Evolutionary conservation across 768 basidiomycete species (phyloP).

Genomic region (Leccinum uliginosum): DNA sequence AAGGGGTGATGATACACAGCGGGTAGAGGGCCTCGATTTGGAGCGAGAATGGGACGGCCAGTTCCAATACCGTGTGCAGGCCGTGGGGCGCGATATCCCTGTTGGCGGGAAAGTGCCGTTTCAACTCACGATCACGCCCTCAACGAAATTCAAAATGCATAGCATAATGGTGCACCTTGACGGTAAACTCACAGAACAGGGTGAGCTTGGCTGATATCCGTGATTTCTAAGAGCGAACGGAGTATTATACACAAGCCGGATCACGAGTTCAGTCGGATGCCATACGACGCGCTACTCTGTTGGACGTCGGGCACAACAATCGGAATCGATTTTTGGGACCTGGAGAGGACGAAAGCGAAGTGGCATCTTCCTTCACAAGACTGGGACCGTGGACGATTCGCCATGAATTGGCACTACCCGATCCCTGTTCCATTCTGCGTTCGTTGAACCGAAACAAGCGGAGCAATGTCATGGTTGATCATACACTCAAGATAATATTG

Average conservation of each 20-base stretch:
- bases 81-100: slow-evolving; percentile 72
- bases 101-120: slow-evolving; percentile 82
- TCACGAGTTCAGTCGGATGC: slow-evolving; percentile 69
- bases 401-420: slow-evolving; percentile 64
- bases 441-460: slow-evolving; percentile 61
- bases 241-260: slow-evolving; percentile 70
- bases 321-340: slow-evolving; percentile 39
- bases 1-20: slow-evolving; percentile 44
- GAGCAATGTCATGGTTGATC: slow-evolving; percentile 70
- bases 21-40: slow-evolving; percentile 73
- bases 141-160: slow-evolving; percentile 80
- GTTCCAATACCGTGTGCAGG: slow-evolving; percentile 71
- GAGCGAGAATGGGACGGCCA: slow-evolving; percentile 91
- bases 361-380: slow-evolving; percentile 61
- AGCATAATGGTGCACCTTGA: slow-evolving; percentile 73
- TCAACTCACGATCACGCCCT: slow-evolving; percentile 74
- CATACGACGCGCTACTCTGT: slow-evolving; percentile 52
- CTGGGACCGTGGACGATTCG: slow-evolving; percentile 87
- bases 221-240: slow-evolving; percentile 61
- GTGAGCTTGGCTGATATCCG: background rate
- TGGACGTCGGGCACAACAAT: slow-evolving; percentile 48
- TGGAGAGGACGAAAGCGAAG: slow-evolving; percentile 50
- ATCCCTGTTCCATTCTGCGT: slow-evolving; percentile 54
- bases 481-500: slow-evolving; percentile 77
- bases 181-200: slow-evolving; percentile 41